phyloP scores from a whole-genome alignment of 1,139 yeast genomes.

The Sugiyamaella pinicola region DNA sequence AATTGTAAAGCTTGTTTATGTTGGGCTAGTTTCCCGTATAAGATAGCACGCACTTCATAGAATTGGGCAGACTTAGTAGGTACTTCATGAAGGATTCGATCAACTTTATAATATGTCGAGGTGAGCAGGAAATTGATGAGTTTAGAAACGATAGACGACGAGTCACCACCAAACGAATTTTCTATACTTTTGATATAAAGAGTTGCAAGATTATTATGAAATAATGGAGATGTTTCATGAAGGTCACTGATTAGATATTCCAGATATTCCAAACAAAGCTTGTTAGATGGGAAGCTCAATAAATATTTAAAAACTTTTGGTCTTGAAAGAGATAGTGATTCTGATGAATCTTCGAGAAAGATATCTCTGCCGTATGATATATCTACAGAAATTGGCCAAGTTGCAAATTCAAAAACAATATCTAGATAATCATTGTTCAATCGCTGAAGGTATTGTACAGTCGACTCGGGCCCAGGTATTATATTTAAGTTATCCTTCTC shows the following conservation, averaged over 20 bases:
- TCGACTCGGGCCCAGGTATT: slow-evolving; percentile 49
- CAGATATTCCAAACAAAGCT: slow-evolving; percentile 56
- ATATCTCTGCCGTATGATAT: slow-evolving; percentile 51
- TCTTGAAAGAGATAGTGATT: slow-evolving; percentile 62
- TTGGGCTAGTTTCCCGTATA: slow-evolving; percentile 61
- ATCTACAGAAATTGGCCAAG: slow-evolving; percentile 55
- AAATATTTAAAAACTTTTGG: slow-evolving; percentile 55
- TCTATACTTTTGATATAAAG: slow-evolving; percentile 52
- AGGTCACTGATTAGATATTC: slow-evolving; percentile 58
- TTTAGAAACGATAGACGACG: slow-evolving; percentile 27
- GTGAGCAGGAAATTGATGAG: slow-evolving; percentile 37
- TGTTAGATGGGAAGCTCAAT: slow-evolving; percentile 32
- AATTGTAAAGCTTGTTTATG: slow-evolving; percentile 69
- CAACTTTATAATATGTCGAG: slow-evolving; percentile 42
- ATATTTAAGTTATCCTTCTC: slow-evolving; percentile 24
- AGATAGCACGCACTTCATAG: slow-evolving; percentile 54
- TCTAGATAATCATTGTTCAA: slow-evolving; percentile 55
- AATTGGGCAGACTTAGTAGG: slow-evolving; percentile 37
- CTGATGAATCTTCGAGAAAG: slow-evolving; percentile 68
- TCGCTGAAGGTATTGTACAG: slow-evolving; percentile 66
- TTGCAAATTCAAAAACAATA: slow-evolving; percentile 60
- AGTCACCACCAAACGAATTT: slow-evolving; percentile 21
- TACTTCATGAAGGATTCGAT: slow-evolving; percentile 38
- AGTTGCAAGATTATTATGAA: slow-evolving; percentile 58
- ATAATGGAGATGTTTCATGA: slow-evolving; percentile 48